These are phyloP conservation scores for Anethum foeniculum DNA, from an alignment of 140 eudicot species.

Conservation along the genomic window DNA sequence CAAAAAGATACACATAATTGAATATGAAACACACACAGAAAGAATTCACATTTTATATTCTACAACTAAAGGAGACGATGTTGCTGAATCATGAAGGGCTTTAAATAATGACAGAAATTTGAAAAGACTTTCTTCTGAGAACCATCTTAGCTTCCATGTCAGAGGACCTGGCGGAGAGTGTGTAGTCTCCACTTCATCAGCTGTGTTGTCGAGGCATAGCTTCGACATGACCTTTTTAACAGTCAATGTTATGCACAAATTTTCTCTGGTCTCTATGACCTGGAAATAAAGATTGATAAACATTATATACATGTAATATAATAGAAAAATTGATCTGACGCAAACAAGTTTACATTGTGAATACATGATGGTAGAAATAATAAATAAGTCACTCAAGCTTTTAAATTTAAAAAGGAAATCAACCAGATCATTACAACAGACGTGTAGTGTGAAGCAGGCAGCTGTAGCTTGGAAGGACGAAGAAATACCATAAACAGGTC, in stretches of 20 bases:
- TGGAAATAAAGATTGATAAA: slow-evolving; percentile 18
- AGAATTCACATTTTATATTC: slow-evolving; percentile 10
- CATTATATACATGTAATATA: neutral
- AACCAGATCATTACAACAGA: neutral
- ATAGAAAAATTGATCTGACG: neutral
- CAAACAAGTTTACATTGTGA: neutral
- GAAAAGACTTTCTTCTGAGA: slow-evolving; percentile 36
- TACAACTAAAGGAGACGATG: slow-evolving; percentile 27
- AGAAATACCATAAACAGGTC: neutral
- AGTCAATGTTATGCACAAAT: slow-evolving; percentile 31
- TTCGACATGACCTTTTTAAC: slow-evolving; percentile 23
- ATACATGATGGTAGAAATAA: neutral
- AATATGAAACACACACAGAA: slow-evolving; percentile 13
- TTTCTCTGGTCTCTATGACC: slow-evolving; percentile 44
- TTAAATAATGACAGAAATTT: slow-evolving; percentile 46
- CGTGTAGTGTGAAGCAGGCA: neutral
- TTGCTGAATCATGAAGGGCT: slow-evolving; percentile 40
- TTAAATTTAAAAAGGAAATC: neutral
- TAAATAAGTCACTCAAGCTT: neutral
- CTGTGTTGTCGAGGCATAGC: slow-evolving; percentile 13
- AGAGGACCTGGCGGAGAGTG: slow-evolving; percentile 16
- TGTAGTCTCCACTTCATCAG: slow-evolving; percentile 11
- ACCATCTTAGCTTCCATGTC: slow-evolving; percentile 66
- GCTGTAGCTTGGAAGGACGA: neutral
- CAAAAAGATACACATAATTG: neutral